Percentiles rank a stretch among this genome's conserved stretches.
Conservation (phyloP, 1,139 yeast genomes). For the Casaregolazyma lundiana region DNA sequence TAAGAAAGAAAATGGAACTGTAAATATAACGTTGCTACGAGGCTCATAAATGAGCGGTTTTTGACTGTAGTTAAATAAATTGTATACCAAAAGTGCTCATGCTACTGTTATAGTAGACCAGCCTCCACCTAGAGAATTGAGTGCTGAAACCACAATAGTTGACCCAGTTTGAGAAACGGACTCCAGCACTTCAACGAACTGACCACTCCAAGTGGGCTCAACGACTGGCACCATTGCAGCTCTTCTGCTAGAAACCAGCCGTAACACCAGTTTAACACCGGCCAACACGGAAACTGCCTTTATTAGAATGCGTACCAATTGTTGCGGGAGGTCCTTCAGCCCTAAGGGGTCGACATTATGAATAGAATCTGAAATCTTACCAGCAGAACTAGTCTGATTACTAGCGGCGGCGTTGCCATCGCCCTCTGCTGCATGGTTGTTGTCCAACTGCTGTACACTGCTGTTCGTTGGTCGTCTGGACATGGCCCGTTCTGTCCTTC, state of each 20-base stretch:
- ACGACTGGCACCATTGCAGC: background rate
- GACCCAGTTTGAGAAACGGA: conserved; percentile 6
- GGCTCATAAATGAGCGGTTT: background rate
- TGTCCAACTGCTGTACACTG: background rate
- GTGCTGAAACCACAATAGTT: conserved; percentile 13
- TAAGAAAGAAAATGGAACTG: background rate
- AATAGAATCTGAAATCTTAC: conserved; percentile 23
- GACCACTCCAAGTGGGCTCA: background rate
- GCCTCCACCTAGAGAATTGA: conserved; percentile 22
- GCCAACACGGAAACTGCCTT: conserved; percentile 21
- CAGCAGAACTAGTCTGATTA: conserved; percentile 7
- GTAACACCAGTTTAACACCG: conserved; percentile 18
- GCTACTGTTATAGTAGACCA: conserved; percentile 18
- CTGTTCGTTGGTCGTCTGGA: background rate
- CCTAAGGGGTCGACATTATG: conserved; percentile 27
- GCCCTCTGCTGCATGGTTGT: background rate
- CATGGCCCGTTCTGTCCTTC: conserved; percentile 4
- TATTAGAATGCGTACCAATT: conserved; percentile 18
- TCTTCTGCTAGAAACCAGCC: background rate
- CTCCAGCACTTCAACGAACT: conserved; percentile 2
- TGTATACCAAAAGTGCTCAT: conserved; percentile 6
- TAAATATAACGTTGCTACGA: background rate
- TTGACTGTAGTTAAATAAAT: background rate
- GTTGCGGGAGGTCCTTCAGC: conserved; percentile 14
- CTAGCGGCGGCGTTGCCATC: background rate